Base-by-base conservation (phyloP, 164 flowering plant species). In the Annona cherimola region DNA sequence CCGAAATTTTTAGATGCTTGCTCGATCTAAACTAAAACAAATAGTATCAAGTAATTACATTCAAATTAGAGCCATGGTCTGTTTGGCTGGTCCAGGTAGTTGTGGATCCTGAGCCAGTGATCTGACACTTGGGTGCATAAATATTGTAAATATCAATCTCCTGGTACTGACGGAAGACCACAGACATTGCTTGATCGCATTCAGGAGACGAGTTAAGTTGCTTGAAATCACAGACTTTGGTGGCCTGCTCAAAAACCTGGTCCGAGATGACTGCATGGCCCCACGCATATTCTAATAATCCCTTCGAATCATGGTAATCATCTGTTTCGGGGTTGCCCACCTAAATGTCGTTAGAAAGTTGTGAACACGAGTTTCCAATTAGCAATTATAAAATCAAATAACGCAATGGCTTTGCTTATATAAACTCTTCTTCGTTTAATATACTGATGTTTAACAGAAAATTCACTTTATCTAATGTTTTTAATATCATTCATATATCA, bases 271-370 rank as follows among this genome's bases (percentile, higher is more conserved):
- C 83, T 44, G 88, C 69, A 75, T 90, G 95, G 72, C 89, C 86
- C 95, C 92, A 90, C 40, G 91, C 91, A 74, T 87, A 88, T 50
- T 90, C 91, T 4, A 87, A 46, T 44, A 86, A 5, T 19, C 91
- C 95, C 62, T 77, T 84, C 0, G 76, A 78, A 69, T 90, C 95
- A 63, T 81, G 81, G 72, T 69, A 80, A 60, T 84, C 88, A 68
- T 90, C 78, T 3, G 89, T 87, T 74, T 82, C 87, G 6, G 95
- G 89, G 81, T 90, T 90, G 42, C 95, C 95, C 45, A 86, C 88
- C 92, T 90, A 84, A 0, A 50, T n/a, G n/a, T n/a, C n/a, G n/a
- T n/a, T n/a, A n/a, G n/a, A n/a, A n/a, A n/a, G n/a, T n/a, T n/a
- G n/a, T n/a, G n/a, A n/a, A n/a, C n/a, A n/a, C n/a, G n/a, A n/a